A percentile compares a stretch with the other conserved stretches of the same genome.
These are phyloP conservation scores for Candida tetrigidarum DNA, from an alignment of 1,139 yeast genomes.

Conservation along the genomic window DNA sequence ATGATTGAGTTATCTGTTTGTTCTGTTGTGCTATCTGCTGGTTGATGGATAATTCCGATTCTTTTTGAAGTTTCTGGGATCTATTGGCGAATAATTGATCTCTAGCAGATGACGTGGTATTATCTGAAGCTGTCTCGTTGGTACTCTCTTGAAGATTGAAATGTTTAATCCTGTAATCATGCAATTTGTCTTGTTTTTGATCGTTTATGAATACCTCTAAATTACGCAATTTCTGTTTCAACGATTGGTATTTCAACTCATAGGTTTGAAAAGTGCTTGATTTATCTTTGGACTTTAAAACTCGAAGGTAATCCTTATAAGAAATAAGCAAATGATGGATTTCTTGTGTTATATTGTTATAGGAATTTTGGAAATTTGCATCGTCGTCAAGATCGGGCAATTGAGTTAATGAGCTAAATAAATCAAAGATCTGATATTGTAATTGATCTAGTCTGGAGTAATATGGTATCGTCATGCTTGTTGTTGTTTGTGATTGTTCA, in stretches of 20 bases:
- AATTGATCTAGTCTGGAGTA: slow-evolving; percentile 20
- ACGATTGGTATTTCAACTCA: slow-evolving; percentile 23
- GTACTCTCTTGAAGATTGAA: slow-evolving; percentile 17
- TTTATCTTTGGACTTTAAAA: slow-evolving; percentile 19
- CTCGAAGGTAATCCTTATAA: slow-evolving; percentile 26
- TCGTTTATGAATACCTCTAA: slow-evolving; percentile 30
- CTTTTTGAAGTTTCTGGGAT: slow-evolving; percentile 18
- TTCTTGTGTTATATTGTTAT: slow-evolving; percentile 1
- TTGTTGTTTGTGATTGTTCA: not conserved
- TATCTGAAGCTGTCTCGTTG: not conserved
- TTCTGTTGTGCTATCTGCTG: slow-evolving; percentile 50
- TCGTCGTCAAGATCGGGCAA: slow-evolving; percentile 9
- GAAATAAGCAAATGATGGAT: slow-evolving; percentile 16
- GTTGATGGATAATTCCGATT: slow-evolving; percentile 23
- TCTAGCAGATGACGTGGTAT: slow-evolving; percentile 10
- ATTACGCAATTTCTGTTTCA: slow-evolving; percentile 28
- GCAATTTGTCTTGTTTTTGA: slow-evolving; percentile 30
- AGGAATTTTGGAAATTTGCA: slow-evolving; percentile 4
- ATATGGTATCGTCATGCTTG: slow-evolving; percentile 8
- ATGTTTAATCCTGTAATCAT: slow-evolving; percentile 30
- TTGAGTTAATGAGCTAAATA: slow-evolving; percentile 13
- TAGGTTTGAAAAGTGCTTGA: slow-evolving; percentile 22
- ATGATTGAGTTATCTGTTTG: slow-evolving; percentile 55
- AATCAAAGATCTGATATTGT: slow-evolving; percentile 19
- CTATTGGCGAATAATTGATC: slow-evolving; percentile 26